Evolutionary conservation across 306 rosid species (phyloP), one percentile per base, ranked within the genome.

Genomic region (Dalbergia oliveri): DNA sequence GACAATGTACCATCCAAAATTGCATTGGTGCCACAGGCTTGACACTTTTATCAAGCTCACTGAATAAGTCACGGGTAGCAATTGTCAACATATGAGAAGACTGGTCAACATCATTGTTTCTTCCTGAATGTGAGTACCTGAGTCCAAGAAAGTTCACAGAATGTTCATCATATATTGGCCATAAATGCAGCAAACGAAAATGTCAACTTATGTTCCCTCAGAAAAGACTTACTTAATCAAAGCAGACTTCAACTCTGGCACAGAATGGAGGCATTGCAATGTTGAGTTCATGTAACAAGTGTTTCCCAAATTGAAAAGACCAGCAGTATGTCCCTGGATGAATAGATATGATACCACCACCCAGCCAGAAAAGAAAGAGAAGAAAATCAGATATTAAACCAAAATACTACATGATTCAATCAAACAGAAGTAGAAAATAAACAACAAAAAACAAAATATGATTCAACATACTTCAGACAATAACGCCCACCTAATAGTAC

Each of bases 251-350:
- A 96, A 88, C 86, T 96, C 99, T 63, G 99, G 99, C 81, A 96
- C 99, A 54, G 92, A 96, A 88, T 96, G 99, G 81, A 96, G 94
- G 76, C 99, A 96, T 82, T 96, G 99, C 66, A 96, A 62, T 58
- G 99, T 96, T 83, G 99, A 96, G 86, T 93, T 96, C 99, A 96
- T 96, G 76, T 96, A 96, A 85, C 99, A 96, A 4, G 99, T 96
- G 83, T 96, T 88, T 77, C 99, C 99, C 97, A 96, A 78, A 81
- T 96, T 96, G 84, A 90, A 96, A 60, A 96, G 89, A 78, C 99
- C 99, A 66, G 99, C 93, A 77, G 90, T 82, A 67, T 96, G 90
- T 82, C 99, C 99, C 99, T 96, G 84, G 69, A 84, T 79, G 60
- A 64, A 18, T 26, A 77, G 34, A 66, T 12, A 18, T 54, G 45